Conservation (phyloP, 2,329 filamentous ascomycete genomes). For the Phialocephala subalpina region DNA sequence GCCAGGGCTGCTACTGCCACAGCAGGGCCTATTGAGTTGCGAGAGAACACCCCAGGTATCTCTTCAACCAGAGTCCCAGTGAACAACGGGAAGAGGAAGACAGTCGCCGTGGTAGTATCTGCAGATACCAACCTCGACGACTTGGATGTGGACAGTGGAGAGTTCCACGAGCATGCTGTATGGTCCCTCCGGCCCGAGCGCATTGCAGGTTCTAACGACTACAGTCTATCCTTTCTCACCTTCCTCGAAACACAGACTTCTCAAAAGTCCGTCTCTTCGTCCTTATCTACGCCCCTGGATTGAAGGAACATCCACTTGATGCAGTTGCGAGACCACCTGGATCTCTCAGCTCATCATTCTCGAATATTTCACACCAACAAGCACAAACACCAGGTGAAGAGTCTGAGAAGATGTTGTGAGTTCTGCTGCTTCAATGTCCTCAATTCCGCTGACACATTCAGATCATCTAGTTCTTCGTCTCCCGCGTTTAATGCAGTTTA, state of each 20-base stretch:
- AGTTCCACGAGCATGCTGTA: slow-evolving; percentile 83
- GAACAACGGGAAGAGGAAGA: slow-evolving; percentile 63
- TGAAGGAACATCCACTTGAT: slow-evolving; percentile 72
- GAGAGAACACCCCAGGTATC: slow-evolving; percentile 37
- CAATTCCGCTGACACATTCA: slow-evolving; percentile 50
- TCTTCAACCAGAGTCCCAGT: slow-evolving; percentile 36
- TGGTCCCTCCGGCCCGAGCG: slow-evolving; percentile 46
- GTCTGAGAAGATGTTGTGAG: slow-evolving; percentile 64
- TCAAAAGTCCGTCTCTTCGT: slow-evolving; percentile 81
- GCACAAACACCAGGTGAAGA: slow-evolving; percentile 73
- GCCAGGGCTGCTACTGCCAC: slow-evolving; percentile 62
- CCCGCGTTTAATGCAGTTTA: slow-evolving; percentile 81
- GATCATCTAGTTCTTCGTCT: slow-evolving; percentile 54
- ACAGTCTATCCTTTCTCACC: slow-evolving; percentile 87
- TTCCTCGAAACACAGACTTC: slow-evolving; percentile 79
- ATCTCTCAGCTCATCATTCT: slow-evolving; percentile 83
- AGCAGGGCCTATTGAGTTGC: slow-evolving; percentile 33
- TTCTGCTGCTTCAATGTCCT: slow-evolving; percentile 20
- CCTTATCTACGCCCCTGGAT: slow-evolving; percentile 84
- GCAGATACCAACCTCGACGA: slow-evolving; percentile 71
- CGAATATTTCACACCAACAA: slow-evolving; percentile 81
- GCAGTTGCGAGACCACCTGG: slow-evolving; percentile 63
- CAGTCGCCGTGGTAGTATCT: slow-evolving; percentile 88
- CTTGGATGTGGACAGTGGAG: slow-evolving; percentile 66
- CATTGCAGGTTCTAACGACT: slow-evolving; percentile 28